These are phyloP conservation scores for Claviceps maximensis DNA, from an alignment of 2,329 filamentous ascomycete species.

Conservation along the genomic window DNA sequence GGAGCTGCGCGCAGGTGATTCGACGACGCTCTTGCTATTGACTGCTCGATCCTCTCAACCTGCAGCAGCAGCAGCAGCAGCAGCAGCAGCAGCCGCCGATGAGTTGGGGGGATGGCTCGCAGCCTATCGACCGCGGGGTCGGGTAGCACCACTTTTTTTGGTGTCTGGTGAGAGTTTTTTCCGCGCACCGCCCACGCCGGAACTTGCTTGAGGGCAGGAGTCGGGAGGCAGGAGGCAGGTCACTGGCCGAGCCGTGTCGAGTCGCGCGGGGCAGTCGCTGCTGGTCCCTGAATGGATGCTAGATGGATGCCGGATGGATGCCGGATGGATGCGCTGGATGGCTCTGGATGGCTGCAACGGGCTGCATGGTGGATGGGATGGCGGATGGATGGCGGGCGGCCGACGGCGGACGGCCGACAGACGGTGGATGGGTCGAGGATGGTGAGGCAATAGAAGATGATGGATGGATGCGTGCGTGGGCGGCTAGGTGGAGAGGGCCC, in stretches of 20 bases:
- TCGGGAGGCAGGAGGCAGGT: not conserved
- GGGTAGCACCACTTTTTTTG: not conserved
- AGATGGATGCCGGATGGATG: not conserved
- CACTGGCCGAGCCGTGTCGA: not conserved
- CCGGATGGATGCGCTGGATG: not conserved
- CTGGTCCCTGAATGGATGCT: not conserved
- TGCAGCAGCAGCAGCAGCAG: not conserved
- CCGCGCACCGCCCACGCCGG: not conserved
- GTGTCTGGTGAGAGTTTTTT: not conserved
- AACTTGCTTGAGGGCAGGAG: too few relatives aligned
- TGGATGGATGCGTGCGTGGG: not conserved
- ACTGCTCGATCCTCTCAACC: not conserved
- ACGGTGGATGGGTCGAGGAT: too few relatives aligned
- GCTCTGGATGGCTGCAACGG: not conserved
- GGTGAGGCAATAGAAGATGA: too few relatives aligned
- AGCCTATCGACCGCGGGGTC: not conserved
- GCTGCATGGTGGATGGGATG: too few relatives aligned
- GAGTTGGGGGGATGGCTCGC: not conserved
- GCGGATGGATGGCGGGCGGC: not conserved
- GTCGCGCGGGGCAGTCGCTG: not conserved
- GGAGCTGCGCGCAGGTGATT: not conserved
- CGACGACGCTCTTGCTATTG: not conserved
- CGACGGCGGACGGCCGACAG: not conserved
- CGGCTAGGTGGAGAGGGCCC: too few relatives aligned
- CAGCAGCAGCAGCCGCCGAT: not conserved